Conservation (phyloP, 2,329 filamentous ascomycete species). For the Scytalidium lignicola region DNA sequence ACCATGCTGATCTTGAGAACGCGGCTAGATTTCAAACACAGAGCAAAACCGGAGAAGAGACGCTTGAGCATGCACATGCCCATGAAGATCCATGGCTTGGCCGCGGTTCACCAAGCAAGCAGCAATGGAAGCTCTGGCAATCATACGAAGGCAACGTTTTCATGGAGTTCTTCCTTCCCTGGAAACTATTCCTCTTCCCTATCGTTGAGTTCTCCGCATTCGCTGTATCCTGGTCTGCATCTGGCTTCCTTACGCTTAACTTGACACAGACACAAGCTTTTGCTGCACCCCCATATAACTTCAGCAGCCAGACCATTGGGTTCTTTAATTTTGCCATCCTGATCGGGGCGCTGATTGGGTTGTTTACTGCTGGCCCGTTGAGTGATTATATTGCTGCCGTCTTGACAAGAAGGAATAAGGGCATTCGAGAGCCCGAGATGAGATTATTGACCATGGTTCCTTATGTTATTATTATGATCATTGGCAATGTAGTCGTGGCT, state of each 20-base stretch:
- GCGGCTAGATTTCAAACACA: constrained; percentile 7
- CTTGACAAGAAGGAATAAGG: constrained; percentile 25
- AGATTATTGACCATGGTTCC: constrained; percentile 29
- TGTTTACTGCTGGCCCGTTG: constrained; percentile 42
- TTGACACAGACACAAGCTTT: constrained; percentile 45
- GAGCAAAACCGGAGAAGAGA: constrained; percentile 10
- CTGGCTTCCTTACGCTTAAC: constrained; percentile 51
- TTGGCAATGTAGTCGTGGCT: constrained; percentile 51
- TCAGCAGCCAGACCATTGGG: constrained; percentile 39
- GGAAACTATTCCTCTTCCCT: constrained; percentile 56
- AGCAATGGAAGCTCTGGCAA: constrained; percentile 51
- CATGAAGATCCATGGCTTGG: constrained; percentile 47
- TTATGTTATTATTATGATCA: constrained; percentile 33
- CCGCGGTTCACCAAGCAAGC: constrained; percentile 46
- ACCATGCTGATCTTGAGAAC: constrained; percentile 14
- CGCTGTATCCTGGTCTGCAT: constrained; percentile 55
- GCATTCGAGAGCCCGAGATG: constrained; percentile 33
- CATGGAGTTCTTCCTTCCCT: constrained; percentile 54
- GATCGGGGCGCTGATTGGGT: constrained; percentile 40
- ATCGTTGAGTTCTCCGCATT: constrained; percentile 60
- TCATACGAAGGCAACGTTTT: constrained; percentile 41
- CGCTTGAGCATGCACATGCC: too few species aligned
- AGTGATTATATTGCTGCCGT: constrained; percentile 29
- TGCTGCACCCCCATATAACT: constrained; percentile 21
- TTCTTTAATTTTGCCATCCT: constrained; percentile 47